Conservation (phyloP, 176 grass and related monocot species). For the Lolium multiflorum region DNA sequence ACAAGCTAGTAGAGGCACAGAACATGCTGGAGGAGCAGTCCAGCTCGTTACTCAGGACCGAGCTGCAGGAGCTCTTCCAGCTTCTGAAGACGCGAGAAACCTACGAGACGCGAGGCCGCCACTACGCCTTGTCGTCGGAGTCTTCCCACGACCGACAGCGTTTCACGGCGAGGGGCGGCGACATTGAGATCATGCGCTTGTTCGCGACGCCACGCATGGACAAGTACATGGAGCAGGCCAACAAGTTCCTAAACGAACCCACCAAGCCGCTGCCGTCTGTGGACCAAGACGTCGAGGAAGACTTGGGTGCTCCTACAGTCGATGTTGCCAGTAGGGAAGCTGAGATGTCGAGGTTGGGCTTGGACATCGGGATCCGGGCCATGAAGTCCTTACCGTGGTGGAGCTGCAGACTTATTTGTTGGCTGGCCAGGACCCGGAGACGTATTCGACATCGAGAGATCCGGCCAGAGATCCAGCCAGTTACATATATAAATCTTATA, state of each 20-base stretch:
- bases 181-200: background rate
- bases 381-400: too few species aligned
- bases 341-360: background rate
- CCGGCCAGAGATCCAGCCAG: too few species aligned
- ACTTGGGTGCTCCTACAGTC: background rate
- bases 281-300: background rate
- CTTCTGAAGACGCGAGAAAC: background rate
- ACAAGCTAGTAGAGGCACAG: slow-evolving; percentile 16
- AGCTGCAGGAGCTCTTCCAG: background rate
- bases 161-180: background rate
- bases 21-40: slow-evolving; percentile 10
- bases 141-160: slow-evolving; percentile 16
- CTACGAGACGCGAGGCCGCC: background rate
- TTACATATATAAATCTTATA: too few species aligned
- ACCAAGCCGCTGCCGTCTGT: background rate
- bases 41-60: background rate
- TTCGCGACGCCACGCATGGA: slow-evolving; percentile 36
- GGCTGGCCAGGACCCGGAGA: too few species aligned
- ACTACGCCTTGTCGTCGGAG: background rate
- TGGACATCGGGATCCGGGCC: background rate
- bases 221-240: slow-evolving; percentile 35
- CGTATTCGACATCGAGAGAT: too few species aligned
- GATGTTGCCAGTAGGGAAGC: background rate
- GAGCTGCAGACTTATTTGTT: too few species aligned
- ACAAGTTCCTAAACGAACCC: background rate